Evolutionary conservation across 495 filamentous ascomycete species (phyloP).

Genomic region (Cetradonia linearis): DNA sequence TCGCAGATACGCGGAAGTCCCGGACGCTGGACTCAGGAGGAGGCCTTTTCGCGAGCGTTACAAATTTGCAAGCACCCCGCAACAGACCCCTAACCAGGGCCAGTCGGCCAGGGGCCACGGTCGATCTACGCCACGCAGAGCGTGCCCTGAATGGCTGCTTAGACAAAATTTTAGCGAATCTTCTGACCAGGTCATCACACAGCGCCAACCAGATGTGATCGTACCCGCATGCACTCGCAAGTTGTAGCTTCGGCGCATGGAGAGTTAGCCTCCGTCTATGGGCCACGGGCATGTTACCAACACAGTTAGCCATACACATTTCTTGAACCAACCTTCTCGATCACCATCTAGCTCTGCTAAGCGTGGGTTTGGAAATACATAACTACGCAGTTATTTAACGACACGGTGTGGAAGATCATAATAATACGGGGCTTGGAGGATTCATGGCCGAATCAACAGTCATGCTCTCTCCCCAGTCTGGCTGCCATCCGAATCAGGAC

Average conservation of each 20-base stretch:
- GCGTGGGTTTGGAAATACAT: not conserved
- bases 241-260: slow-evolving; percentile 3
- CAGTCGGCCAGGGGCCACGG: not conserved
- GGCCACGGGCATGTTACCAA: slow-evolving; percentile 7
- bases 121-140: not conserved
- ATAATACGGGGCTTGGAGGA: no score
- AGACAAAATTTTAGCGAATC: not conserved
- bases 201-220: slow-evolving; percentile 12
- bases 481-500: slow-evolving; percentile 1
- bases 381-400: not conserved
- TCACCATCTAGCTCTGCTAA: not conserved
- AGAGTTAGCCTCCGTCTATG: not conserved
- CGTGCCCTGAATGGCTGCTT: not conserved
- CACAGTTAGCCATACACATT: slow-evolving; percentile 2
- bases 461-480: not conserved
- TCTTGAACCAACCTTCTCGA: not conserved
- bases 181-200: slow-evolving; percentile 8
- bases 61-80: not conserved
- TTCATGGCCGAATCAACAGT: not conserved
- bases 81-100: not conserved
- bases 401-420: not conserved
- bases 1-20: not conserved
- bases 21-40: not conserved
- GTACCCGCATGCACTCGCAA: slow-evolving; percentile 11
- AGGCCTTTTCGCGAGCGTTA: not conserved